Conservation (phyloP, 106 monocot species). For the Apostasia ramifera region DNA sequence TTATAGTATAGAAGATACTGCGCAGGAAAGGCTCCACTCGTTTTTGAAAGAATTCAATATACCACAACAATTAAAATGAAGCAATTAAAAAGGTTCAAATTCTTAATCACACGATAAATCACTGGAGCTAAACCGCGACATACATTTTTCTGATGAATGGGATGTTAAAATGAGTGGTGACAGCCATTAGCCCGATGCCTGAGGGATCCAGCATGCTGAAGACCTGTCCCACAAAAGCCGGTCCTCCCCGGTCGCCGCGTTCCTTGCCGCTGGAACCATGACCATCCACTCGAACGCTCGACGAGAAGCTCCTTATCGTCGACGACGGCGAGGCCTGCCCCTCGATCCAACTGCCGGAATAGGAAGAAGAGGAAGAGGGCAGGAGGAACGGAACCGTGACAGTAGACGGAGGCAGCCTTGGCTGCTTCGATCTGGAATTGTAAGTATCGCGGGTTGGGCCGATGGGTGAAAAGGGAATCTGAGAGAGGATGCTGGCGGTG, state of each 20-base stretch:
- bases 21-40: background rate
- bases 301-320: constrained; percentile 34
- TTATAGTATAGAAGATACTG: too few species aligned
- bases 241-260: constrained; percentile 35
- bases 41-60: too few species aligned
- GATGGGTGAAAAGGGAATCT: constrained; percentile 21
- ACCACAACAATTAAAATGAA: too few species aligned
- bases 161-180: constrained; percentile 66
- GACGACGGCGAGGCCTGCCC: constrained; percentile 14
- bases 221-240: constrained; percentile 92
- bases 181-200: constrained; percentile 88
- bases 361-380: constrained; percentile 9
- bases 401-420: background rate
- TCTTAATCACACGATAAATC: too few species aligned
- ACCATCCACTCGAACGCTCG: constrained; percentile 50
- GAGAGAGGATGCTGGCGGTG: constrained; percentile 28
- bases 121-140: too few species aligned
- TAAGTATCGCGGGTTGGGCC: background rate
- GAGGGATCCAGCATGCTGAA: constrained; percentile 95
- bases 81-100: too few species aligned
- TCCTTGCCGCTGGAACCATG: constrained; percentile 19
- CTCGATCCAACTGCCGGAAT: constrained; percentile 6
- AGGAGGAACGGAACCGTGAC: constrained; percentile 16
- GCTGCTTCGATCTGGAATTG: background rate
- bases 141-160: constrained; percentile 58